phyloP scores from a whole-genome alignment of 2,329 filamentous ascomycete species.

The Colletotrichum phormii region DNA sequence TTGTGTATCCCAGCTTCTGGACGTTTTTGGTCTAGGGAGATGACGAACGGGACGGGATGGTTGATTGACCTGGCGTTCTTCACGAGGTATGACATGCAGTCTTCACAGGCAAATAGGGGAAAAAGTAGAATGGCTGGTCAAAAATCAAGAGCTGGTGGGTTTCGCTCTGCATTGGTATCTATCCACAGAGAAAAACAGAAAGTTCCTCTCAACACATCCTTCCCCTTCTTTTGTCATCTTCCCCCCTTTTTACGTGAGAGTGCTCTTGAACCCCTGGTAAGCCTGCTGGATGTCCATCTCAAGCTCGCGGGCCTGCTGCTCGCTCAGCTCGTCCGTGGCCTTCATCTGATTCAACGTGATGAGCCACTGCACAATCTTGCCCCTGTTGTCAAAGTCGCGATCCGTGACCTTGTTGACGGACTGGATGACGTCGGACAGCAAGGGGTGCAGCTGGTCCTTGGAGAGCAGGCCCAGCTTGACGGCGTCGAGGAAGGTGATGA shows the following conservation, averaged over 20 bases:
- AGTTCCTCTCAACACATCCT: not conserved
- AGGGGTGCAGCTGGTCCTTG: slow-evolving; percentile 95
- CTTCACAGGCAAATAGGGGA: not conserved
- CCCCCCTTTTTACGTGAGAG: slow-evolving; percentile 67
- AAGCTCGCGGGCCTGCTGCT: slow-evolving; percentile 88
- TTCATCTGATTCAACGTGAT: slow-evolving; percentile 98
- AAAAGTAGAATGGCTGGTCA: not conserved
- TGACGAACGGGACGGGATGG: not conserved
- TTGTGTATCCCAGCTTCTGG: slow-evolving; percentile 99
- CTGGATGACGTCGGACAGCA: slow-evolving; percentile 95
- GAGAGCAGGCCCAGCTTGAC: slow-evolving; percentile 91
- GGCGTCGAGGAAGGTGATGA: slow-evolving; percentile 97
- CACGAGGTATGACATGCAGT: not conserved
- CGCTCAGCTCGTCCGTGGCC: slow-evolving; percentile 88
- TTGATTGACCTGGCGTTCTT: not conserved
- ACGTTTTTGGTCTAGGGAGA: slow-evolving; percentile 79
- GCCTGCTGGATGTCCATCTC: slow-evolving; percentile 94
- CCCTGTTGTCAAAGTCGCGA: slow-evolving; percentile 92
- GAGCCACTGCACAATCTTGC: slow-evolving; percentile 98
- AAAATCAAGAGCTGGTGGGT: not conserved
- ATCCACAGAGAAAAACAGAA: not conserved
- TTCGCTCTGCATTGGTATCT: slow-evolving; percentile 22
- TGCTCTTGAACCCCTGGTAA: slow-evolving; percentile 92
- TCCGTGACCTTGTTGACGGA: slow-evolving; percentile 98
- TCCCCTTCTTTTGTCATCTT: too few relatives aligned